These are phyloP conservation scores for Tagetes erecta DNA, from an alignment of 129 eudicot genomes.

Conservation along the genomic window DNA sequence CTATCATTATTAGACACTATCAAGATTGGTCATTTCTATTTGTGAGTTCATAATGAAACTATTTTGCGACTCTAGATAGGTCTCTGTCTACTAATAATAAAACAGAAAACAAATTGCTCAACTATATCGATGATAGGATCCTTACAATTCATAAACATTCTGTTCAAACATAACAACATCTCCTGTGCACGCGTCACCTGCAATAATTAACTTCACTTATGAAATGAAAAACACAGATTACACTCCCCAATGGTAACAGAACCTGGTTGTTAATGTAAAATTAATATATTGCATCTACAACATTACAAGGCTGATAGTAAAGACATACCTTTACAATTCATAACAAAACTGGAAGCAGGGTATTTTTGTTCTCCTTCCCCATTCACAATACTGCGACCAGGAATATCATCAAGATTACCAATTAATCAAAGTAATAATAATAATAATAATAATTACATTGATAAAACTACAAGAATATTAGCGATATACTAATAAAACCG, in stretches of 20 bases:
- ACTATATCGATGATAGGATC: not conserved
- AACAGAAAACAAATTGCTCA: not conserved
- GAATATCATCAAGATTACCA: not conserved
- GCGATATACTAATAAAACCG: no score
- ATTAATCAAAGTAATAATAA: not conserved
- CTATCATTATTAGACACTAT: not conserved
- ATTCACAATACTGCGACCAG: conserved; percentile 46
- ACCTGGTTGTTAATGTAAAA: not conserved
- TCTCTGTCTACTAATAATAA: not conserved
- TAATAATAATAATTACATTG: no score
- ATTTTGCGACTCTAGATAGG: not conserved
- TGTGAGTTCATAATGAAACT: not conserved
- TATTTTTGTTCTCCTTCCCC: conserved; percentile 80
- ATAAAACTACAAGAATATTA: no score
- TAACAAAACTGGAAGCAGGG: conserved; percentile 70
- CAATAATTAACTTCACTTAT: conserved; percentile 17
- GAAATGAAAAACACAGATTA: not conserved
- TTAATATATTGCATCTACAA: not conserved
- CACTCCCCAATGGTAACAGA: not conserved
- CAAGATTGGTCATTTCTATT: not conserved
- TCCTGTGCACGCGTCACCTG: conserved; percentile 96
- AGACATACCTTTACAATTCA: conserved; percentile 76
- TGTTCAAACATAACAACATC: conserved; percentile 92
- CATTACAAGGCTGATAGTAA: not conserved
- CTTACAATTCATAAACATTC: conserved; percentile 89